Evolutionary conservation across 2,329 filamentous ascomycete genomes (phyloP).

Genomic region (Diplocarpon mali): DNA sequence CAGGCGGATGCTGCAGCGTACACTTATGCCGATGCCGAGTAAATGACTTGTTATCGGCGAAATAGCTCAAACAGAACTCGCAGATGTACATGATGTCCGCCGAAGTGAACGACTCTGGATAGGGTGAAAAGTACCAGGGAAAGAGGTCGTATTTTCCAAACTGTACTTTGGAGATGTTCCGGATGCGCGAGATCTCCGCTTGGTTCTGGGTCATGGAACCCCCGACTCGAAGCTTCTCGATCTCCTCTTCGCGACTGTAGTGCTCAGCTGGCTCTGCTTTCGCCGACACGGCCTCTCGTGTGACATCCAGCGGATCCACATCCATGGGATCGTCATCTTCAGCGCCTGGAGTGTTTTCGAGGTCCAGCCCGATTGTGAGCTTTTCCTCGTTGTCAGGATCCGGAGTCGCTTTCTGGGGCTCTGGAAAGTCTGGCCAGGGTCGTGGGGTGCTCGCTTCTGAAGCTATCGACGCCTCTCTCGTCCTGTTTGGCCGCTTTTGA

Average conservation of each 20-base stretch:
- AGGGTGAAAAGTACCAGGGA: conserved; percentile 98
- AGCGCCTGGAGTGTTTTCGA: conserved; percentile 24
- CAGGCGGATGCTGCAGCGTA: conserved; percentile 80
- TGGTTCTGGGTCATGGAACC: conserved; percentile 99
- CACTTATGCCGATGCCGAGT: conserved; percentile 81
- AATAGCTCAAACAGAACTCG: conserved; percentile 93
- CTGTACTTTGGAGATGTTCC: conserved; percentile 87
- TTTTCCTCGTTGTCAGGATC: conserved; percentile 23
- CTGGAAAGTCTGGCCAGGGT: conserved; percentile 24
- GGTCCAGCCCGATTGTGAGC: conserved; percentile 19
- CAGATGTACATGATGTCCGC: conserved; percentile 91
- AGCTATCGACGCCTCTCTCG: conserved; percentile 25
- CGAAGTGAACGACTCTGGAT: conserved; percentile 79
- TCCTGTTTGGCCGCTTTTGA: conserved; percentile 29
- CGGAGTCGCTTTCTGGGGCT: conserved; percentile 23
- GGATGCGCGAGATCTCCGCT: conserved; percentile 88
- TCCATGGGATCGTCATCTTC: conserved; percentile 37
- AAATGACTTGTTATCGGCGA: conserved; percentile 72
- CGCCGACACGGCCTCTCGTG: conserved; percentile 20
- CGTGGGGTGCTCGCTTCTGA: conserved; percentile 25
- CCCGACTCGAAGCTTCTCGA: conserved; percentile 86
- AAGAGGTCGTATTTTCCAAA: conserved; percentile 89
- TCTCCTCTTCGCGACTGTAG: conserved; percentile 80
- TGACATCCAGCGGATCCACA: conserved; percentile 36
- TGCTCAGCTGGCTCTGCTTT: conserved; percentile 28